Conservation (phyloP, 177 flowering plant species). For the Vitis hybrid region DNA sequence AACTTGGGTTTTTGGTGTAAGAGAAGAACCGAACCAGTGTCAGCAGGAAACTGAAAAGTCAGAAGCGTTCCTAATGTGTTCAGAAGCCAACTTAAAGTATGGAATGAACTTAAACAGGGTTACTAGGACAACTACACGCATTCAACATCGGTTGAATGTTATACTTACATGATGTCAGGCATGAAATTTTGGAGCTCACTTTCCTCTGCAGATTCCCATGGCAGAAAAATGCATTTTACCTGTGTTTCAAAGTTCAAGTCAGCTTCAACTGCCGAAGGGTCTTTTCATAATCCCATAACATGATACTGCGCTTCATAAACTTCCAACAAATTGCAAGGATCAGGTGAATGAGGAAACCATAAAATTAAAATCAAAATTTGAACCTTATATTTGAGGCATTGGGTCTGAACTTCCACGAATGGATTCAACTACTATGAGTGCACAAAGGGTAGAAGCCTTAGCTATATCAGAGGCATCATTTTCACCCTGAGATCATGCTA, state of each 20-base stretch:
- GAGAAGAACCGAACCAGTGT: too few species aligned
- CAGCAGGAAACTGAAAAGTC: too few species aligned
- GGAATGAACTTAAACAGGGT: neutral
- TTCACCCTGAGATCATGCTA: too few species aligned
- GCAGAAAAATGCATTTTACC: conserved; percentile 64
- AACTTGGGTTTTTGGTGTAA: too few species aligned
- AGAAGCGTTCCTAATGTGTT: too few species aligned
- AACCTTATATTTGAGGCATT: too few species aligned
- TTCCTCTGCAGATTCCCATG: conserved; percentile 84
- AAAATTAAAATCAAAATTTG: neutral
- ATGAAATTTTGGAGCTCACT: conserved; percentile 42
- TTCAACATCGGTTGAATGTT: neutral
- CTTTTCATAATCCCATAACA: neutral
- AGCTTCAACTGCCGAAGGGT: neutral
- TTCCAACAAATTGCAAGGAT: neutral
- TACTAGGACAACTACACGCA: too few species aligned
- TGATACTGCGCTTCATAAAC: neutral
- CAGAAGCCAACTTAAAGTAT: too few species aligned
- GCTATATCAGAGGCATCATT: too few species aligned
- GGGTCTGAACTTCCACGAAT: too few species aligned
- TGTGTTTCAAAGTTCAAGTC: conserved; percentile 22
- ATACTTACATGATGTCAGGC: conserved; percentile 80
- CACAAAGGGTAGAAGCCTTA: too few species aligned
- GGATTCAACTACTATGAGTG: too few species aligned
- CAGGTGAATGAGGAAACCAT: neutral